phyloP scores from a whole-genome alignment of 192 early-diverging fungal genomes.

The Entophlyctis luteolus region DNA sequence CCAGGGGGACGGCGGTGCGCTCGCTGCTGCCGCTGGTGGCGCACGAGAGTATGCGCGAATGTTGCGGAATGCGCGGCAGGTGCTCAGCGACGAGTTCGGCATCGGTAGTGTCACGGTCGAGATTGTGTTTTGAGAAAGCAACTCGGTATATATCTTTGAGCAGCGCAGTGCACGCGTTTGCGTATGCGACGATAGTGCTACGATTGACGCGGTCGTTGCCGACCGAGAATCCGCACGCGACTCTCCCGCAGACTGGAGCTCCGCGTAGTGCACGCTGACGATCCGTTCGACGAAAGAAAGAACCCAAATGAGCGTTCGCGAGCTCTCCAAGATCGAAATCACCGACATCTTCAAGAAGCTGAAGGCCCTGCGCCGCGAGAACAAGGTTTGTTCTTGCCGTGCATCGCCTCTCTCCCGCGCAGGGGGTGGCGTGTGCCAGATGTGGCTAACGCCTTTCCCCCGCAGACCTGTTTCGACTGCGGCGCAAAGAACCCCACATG shows the following conservation, averaged over 20 bases:
- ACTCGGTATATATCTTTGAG: too few relatives aligned
- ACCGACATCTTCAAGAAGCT: slow-evolving; percentile 65
- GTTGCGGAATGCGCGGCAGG: not conserved
- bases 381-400: too few relatives aligned
- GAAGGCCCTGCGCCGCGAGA: slow-evolving; percentile 52
- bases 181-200: too few relatives aligned
- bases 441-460: too few relatives aligned
- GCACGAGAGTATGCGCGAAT: not conserved
- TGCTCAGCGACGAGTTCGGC: not conserved
- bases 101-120: not conserved
- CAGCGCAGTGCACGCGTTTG: too few relatives aligned
- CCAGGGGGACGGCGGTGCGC: too few relatives aligned
- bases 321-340: slow-evolving; percentile 55
- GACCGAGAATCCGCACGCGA: too few relatives aligned
- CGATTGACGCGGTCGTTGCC: too few relatives aligned
- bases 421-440: too few relatives aligned
- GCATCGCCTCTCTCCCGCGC: too few relatives aligned
- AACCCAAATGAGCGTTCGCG: not conserved
- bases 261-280: too few relatives aligned
- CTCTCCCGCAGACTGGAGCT: too few relatives aligned
- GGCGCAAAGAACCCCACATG: slow-evolving; percentile 90
- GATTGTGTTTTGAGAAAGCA: not conserved
- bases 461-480: slow-evolving; percentile 90
- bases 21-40: not conserved
- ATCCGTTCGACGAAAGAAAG: not conserved